phyloP scores from a whole-genome alignment of 2,329 filamentous ascomycete genomes.

The Penicillium sp. region DNA sequence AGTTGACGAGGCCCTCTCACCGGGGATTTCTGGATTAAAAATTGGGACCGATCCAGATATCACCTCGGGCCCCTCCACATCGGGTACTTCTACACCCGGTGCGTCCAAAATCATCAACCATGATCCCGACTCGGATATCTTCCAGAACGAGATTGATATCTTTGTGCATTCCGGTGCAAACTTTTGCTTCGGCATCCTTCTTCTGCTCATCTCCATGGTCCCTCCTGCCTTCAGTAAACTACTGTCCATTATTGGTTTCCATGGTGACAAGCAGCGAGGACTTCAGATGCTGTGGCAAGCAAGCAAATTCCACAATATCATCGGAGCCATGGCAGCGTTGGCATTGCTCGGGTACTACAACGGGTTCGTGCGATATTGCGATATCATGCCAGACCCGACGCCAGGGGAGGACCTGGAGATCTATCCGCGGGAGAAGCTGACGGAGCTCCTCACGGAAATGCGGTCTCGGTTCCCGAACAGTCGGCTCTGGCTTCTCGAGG shows the following conservation, averaged over 20 bases:
- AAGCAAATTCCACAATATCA: slow-evolving; percentile 77
- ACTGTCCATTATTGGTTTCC: slow-evolving; percentile 83
- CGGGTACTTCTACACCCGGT: slow-evolving; percentile 19
- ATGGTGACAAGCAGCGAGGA: slow-evolving; percentile 76
- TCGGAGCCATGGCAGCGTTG: slow-evolving; percentile 82
- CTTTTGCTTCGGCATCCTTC: slow-evolving; percentile 81
- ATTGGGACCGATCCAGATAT: slow-evolving; percentile 14
- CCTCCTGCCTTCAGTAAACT: slow-evolving; percentile 86
- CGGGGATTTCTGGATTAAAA: slow-evolving; percentile 21
- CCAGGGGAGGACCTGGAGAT: slow-evolving; percentile 52
- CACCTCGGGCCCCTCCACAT: slow-evolving; percentile 19
- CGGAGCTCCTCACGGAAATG: slow-evolving; percentile 65
- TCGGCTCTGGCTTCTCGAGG: slow-evolving; percentile 80
- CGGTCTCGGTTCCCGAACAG: slow-evolving; percentile 71
- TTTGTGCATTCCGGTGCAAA: slow-evolving; percentile 87
- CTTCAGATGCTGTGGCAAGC: slow-evolving; percentile 86
- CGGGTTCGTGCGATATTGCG: slow-evolving; percentile 74
- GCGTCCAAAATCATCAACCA: slow-evolving; percentile 34
- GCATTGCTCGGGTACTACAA: slow-evolving; percentile 84
- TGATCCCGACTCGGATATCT: slow-evolving; percentile 56
- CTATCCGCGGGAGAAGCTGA: slow-evolving; percentile 65
- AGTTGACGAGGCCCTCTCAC: slow-evolving; percentile 15
- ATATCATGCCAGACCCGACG: slow-evolving; percentile 63
- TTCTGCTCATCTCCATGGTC: slow-evolving; percentile 85
- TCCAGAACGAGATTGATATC: slow-evolving; percentile 70